A percentile compares a stretch with the other conserved stretches of the same genome.
These are phyloP conservation scores for Alternaria burnsii DNA, from an alignment of 2,329 filamentous ascomycete genomes.

Conservation along the genomic window DNA sequence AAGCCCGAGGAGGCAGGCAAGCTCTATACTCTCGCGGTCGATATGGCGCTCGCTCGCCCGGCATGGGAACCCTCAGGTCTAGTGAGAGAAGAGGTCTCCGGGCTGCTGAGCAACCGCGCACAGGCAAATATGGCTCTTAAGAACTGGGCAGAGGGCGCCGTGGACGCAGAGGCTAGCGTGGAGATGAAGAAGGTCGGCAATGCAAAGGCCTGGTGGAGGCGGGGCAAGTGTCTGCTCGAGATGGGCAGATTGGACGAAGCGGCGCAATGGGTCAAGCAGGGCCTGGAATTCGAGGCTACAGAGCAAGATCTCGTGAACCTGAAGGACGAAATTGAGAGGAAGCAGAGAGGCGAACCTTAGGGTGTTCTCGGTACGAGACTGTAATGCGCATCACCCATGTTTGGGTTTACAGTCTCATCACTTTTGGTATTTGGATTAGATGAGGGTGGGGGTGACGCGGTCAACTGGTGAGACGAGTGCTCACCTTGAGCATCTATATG, in stretches of 20 bases:
- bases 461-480: background rate
- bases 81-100: conserved; percentile 83
- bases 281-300: conserved; percentile 81
- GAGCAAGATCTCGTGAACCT: conserved; percentile 52
- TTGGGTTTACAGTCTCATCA: background rate
- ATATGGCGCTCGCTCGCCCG: conserved; percentile 85
- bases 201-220: conserved; percentile 92
- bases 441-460: background rate
- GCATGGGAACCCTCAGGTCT: conserved; percentile 87
- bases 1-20: conserved; percentile 78
- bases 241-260: conserved; percentile 91
- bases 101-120: conserved; percentile 84
- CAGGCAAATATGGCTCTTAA: conserved; percentile 87
- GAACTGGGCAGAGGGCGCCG: conserved; percentile 84
- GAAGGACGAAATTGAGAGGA: conserved; percentile 58
- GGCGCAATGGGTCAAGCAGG: conserved; percentile 76
- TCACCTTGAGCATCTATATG: background rate
- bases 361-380: background rate
- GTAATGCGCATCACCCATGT: background rate
- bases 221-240: conserved; percentile 85
- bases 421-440: conserved; percentile 1
- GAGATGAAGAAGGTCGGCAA: conserved; percentile 88
- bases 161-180: conserved; percentile 87
- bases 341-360: conserved; percentile 35
- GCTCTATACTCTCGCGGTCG: conserved; percentile 84